Conservation (phyloP, 306 rosid genomes). For the Lagenaria siceraria region DNA sequence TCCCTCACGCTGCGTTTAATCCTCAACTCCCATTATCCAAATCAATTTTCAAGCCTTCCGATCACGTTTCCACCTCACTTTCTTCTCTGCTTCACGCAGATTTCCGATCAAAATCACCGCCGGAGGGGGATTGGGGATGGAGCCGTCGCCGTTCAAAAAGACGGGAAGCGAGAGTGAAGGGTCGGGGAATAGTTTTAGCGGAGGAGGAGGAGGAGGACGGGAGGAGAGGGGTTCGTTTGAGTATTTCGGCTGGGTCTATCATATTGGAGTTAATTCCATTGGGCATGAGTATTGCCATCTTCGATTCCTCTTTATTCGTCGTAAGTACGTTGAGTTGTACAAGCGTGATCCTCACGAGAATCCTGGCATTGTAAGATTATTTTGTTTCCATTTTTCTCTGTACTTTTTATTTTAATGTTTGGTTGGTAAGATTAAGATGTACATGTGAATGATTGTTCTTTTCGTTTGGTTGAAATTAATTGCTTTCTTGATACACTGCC, state of each 20-base stretch:
- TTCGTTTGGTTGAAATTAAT: not conserved
- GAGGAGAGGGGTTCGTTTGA: constrained; percentile 39
- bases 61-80: not conserved
- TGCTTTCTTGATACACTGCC: not conserved
- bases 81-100: not conserved
- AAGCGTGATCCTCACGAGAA: constrained; percentile 77
- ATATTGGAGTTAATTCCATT: constrained; percentile 65
- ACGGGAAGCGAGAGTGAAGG: constrained; percentile 23
- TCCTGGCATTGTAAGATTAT: constrained; percentile 56
- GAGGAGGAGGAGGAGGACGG: constrained; percentile 8
- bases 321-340: constrained; percentile 58
- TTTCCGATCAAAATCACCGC: not conserved
- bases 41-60: not conserved
- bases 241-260: constrained; percentile 84
- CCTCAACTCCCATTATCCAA: not conserved
- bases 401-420: not conserved
- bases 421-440: not conserved
- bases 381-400: not conserved
- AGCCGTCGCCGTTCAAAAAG: constrained; percentile 4
- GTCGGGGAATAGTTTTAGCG: constrained; percentile 8
- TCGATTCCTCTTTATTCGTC: constrained; percentile 58
- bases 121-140: not conserved
- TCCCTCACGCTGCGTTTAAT: not conserved
- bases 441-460: not conserved
- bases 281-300: constrained; percentile 74